Base-by-base conservation (phyloP, 371 early-diverging fungal genomes). In the Dichotomocladium elegans region DNA sequence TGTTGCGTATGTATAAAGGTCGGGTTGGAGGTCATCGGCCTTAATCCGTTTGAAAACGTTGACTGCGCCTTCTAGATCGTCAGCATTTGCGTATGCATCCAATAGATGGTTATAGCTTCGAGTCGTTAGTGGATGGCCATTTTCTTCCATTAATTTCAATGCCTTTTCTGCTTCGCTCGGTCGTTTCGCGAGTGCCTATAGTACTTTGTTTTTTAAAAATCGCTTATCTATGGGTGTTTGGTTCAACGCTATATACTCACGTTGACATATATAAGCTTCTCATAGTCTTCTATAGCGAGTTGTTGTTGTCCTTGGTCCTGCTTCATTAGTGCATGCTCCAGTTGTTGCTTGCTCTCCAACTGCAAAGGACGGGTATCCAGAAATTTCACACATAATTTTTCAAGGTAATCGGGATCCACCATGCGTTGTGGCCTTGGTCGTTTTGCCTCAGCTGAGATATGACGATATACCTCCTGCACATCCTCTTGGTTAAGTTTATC, bases 51-150 rank as follows among this genome's bases (percentile, higher is more conserved):
- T 77, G 44, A 83, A 84, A n/a, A 72, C 63, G 26, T 71, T 61
- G 2, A 88, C 66, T 0, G 84, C 80, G 19, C 77, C 67, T n/a
- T 83, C 64, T 1, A 88, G 51, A 47, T 93, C 73, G 4, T 82
- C 81, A 0, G 69, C 72, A 53, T 82, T 84, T 9, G 89, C 86
- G 61, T 93, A 90, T 0, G 91, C 89, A 58, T 91, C 81, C 67
- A 94, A 80, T 33, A 96, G 74, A 48, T 89, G 77, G 54, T 84
- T 87, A 62, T 83, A 86, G 0, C 90, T 81, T 27, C 76, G 65
- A 28, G 83, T 56, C 53, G 82, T 83, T 4, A 92, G 92, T 54
- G 70, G 51, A 9, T 87, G 43, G 4, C 86, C 83, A 12, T 79
- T 69, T 42, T 83, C 58, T 45, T 74, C 57, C 80, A 93, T 87